Evolutionary conservation across 495 filamentous ascomycete species (phyloP), one percentile per base, ranked within the genome.

Genomic region (Lasiosphaeria hispida): DNA sequence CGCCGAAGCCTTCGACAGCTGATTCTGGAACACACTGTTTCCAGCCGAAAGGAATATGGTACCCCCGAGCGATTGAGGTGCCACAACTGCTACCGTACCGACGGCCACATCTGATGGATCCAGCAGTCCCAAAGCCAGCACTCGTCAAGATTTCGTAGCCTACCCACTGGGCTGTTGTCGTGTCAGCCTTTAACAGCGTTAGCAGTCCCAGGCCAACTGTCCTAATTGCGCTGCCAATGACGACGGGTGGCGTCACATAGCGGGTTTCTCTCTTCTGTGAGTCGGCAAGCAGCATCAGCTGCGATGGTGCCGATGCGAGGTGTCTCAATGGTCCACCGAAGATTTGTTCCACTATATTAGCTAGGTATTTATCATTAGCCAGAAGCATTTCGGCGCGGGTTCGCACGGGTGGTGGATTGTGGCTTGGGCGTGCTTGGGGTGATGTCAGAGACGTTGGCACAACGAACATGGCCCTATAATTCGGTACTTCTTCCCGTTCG

Each of bases 161-260:
- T 48, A 87, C 84, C 87, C 87, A 92, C 34, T 77, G 72, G 4
- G 73, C 55, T 18, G 75, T 72, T 14, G 64, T 62, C 1, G 84
- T 83, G 54, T 80, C 68, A 1, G 75, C 48, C 30, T 76, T 74
- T 43, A 89, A 76, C 1, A 85, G 85, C 0, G 83, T 84, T 17
- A 91, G 63, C 13, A 91, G 68, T 0, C 88, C 89, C 9, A 82
- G 73, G 0, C 85, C 88, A 8, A 85, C 72, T 9, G 81, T 70
- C 65, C 81, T 80, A 50, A 91, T 58, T 13, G 81, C 61, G 0
- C 77, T 64, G 11, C 78, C 75, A 8, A 75, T 57, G 33, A 86
- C 66, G 63, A 87, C 78, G 37, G 63, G 63, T 3, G 85, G 87
- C 0, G 78, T 79, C 66, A 86, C 60, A 18, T 71, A 69, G 14